Base-by-base conservation (phyloP, 2,329 filamentous ascomycete species). In the Penicillium sp. region DNA sequence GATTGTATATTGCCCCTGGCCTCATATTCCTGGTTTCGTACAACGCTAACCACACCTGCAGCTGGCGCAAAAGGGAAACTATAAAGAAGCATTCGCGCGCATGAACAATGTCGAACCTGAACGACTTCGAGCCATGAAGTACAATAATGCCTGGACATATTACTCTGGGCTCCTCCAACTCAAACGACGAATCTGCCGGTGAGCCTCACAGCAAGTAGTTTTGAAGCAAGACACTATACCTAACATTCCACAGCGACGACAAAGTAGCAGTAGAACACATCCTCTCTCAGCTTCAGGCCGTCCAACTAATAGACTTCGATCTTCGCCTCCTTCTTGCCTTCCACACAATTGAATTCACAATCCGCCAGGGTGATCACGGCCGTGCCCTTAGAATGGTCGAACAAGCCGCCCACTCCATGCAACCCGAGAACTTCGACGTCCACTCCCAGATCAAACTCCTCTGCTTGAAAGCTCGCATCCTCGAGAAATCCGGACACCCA, bases 361-460 rank as follows among this genome's bases (percentile, higher is more conserved):
- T 83, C 27, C 80, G 82, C 29, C 77, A 78, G 51, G 78, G 79
- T 15, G 76, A 83, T 59, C 82, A 82, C 62, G 65, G 75, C 1
- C 67, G 72, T 26, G 86, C 87, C 0, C 75, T 88, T 27, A 70
- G 75, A 2, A 74, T 77, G 37, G 76, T 88, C 48, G 83, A 85
- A 51, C 68, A 77, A 27, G 73, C 83, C 14, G 77, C 82, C 2
- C 71, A 77, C 40, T 73, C 84, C 23, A 80, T 82, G 61, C 77
- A 73, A 56, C 73, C 81, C 37, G 79, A 82, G 48, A 79, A 79
- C 51, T 81, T 82, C 51, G 87, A 90, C 67, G 75, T 93, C 27
- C 80, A 85, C 4, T 81, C 89, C 23, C 86, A 88, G 33, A 79
- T 94, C 47, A 84, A 85, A 26, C 80, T 95, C 0, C 81, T 96